Conservation (phyloP, 179 eudicot genomes). For the Actinidia chinensis region DNA sequence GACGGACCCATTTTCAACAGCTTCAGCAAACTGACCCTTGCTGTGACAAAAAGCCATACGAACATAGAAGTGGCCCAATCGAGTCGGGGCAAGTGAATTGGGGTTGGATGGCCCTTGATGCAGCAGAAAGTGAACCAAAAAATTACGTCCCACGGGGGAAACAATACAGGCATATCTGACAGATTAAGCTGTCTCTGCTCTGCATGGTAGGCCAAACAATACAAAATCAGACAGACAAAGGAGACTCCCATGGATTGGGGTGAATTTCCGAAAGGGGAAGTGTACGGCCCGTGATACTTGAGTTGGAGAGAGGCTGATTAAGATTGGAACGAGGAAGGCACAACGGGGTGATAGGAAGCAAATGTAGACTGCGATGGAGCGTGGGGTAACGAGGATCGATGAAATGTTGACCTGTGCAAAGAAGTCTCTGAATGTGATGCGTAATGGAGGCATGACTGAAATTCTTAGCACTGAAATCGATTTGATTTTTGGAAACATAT, state of each 20-base stretch:
- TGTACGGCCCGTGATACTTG: background rate
- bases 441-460: too few relatives aligned
- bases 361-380: too few relatives aligned
- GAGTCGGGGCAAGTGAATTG: background rate
- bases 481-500: too few relatives aligned
- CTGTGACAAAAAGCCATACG: background rate
- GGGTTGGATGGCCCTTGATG: background rate
- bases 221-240: background rate
- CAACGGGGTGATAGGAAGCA: background rate
- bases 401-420: too few relatives aligned
- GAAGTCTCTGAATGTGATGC: too few relatives aligned
- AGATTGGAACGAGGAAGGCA: background rate
- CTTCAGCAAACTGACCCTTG: too few relatives aligned
- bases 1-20: too few relatives aligned
- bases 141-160: too few relatives aligned
- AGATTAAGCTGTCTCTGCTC: background rate
- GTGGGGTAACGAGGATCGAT: too few relatives aligned
- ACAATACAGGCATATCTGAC: too few relatives aligned
- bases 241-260: background rate
- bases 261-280: background rate
- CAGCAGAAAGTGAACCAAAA: too few relatives aligned
- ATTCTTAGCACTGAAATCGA: too few relatives aligned
- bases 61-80: background rate
- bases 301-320: background rate
- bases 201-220: background rate